phyloP scores from a whole-genome alignment of 495 filamentous ascomycete genomes.

The Poronia punctata region DNA sequence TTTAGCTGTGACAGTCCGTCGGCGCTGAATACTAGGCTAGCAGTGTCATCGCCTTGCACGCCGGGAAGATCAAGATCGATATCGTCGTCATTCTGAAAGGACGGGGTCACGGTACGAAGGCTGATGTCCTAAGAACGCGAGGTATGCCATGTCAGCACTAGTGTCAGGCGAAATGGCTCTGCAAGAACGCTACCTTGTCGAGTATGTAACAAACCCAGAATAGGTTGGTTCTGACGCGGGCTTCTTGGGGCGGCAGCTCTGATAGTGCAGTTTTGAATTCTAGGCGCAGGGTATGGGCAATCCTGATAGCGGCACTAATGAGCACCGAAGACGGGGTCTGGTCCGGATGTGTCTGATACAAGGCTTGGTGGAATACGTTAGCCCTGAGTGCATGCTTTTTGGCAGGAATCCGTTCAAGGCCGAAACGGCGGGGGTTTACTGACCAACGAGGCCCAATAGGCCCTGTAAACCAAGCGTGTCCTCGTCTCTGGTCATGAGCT shows the following conservation, averaged over 20 bases:
- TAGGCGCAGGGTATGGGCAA: conserved; percentile 22
- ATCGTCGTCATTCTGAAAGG: conserved; percentile 22
- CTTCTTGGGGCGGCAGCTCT: conserved; percentile 16
- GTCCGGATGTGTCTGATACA: conserved; percentile 21
- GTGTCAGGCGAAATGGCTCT: too few species aligned
- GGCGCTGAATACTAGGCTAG: conserved; percentile 15
- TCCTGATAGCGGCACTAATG: conserved; percentile 25
- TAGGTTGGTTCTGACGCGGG: conserved; percentile 21
- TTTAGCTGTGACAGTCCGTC: conserved; percentile 20
- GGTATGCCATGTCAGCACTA: conserved; percentile 1
- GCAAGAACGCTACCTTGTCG: conserved; percentile 17
- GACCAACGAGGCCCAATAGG: conserved; percentile 25
- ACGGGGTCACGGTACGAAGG: conserved; percentile 20
- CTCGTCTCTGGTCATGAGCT: conserved; percentile 23
- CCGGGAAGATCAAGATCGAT: conserved; percentile 24
- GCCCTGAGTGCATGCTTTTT: too few species aligned
- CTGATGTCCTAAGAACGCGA: conserved; percentile 24
- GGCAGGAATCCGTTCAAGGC: too few species aligned
- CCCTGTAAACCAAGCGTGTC: conserved; percentile 25
- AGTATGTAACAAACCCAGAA: conserved; percentile 29
- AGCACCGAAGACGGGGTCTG: conserved; percentile 24
- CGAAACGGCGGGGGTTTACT: conserved; percentile 7
- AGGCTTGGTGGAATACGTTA: conserved; percentile 5
- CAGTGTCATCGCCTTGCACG: conserved; percentile 10
- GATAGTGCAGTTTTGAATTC: conserved; percentile 14